Percentiles rank a stretch among this genome's conserved stretches.
Evolutionary conservation across 495 filamentous ascomycete genomes (phyloP).

Genomic region (Immersiella caudata): DNA sequence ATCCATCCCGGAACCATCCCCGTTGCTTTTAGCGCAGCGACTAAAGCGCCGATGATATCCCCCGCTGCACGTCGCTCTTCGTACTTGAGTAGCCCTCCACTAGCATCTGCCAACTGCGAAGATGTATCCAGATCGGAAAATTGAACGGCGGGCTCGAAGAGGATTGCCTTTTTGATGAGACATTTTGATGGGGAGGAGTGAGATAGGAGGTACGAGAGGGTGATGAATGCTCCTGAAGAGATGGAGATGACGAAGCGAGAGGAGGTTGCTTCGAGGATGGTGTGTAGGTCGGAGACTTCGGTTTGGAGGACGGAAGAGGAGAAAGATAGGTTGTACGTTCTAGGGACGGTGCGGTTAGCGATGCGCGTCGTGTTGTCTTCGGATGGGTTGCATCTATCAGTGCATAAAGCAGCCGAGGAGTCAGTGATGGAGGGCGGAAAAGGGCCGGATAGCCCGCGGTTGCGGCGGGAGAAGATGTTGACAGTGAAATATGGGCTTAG

Average conservation of each 20-base stretch:
- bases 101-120: background rate
- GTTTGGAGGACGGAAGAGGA: conserved; percentile 17
- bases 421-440: conserved; percentile 15
- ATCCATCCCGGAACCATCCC: conserved; percentile 1
- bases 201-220: conserved; percentile 11
- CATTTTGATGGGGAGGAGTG: background rate
- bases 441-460: conserved; percentile 21
- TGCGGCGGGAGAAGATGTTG: conserved; percentile 22
- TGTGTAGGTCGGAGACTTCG: conserved; percentile 19
- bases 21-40: background rate
- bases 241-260: conserved; percentile 17
- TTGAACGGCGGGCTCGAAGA: conserved; percentile 8
- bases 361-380: background rate
- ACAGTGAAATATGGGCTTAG: conserved; percentile 22
- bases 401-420: background rate
- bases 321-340: conserved; percentile 13
- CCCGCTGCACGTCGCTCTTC: background rate
- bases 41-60: background rate
- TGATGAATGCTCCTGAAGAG: conserved; percentile 19
- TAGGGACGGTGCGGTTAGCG: background rate
- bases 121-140: background rate
- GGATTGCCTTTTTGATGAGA: background rate
- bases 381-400: background rate
- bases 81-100: background rate
- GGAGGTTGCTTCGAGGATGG: conserved; percentile 11